Evolutionary conservation across 768 basidiomycete species (phyloP).

Genomic region (Dentipellis sp.): DNA sequence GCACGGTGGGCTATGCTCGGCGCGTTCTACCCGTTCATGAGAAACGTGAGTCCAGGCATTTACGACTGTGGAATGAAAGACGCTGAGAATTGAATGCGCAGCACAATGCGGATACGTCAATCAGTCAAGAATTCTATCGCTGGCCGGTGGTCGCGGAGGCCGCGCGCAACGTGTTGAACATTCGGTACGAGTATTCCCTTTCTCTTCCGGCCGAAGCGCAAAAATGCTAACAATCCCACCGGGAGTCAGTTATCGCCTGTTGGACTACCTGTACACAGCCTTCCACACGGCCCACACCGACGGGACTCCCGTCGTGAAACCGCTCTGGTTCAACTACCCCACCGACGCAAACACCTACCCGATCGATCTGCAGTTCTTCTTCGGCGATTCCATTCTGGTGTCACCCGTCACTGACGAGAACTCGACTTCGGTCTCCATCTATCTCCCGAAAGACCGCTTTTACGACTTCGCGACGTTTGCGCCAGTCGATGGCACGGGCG

Average conservation of each 20-base stretch:
- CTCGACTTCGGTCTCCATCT: conserved; percentile 46
- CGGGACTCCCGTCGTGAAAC: conserved; percentile 59
- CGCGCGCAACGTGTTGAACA: conserved; percentile 50
- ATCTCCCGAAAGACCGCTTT: conserved; percentile 56
- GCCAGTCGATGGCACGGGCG: conserved; percentile 39
- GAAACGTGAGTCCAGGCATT: conserved; percentile 40
- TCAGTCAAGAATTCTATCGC: conserved; percentile 59
- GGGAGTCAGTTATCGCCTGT: conserved; percentile 44
- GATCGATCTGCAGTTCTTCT: conserved; percentile 65
- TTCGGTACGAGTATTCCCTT: conserved; percentile 33
- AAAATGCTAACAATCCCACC: too few species aligned
- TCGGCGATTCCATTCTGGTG: conserved; percentile 55
- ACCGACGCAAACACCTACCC: conserved; percentile 47
- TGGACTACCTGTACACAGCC: conserved; percentile 67
- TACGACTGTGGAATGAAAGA: background rate
- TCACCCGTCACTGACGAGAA: conserved; percentile 59
- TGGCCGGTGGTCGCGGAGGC: conserved; percentile 51
- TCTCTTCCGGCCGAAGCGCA: background rate
- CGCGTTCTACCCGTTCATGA: conserved; percentile 74
- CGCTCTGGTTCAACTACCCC: conserved; percentile 61
- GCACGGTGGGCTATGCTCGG: conserved; percentile 72
- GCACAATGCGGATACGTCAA: conserved; percentile 46
- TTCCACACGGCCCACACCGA: conserved; percentile 49
- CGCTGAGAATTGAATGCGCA: conserved; percentile 18
- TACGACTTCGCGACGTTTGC: conserved; percentile 51